Conservation (phyloP, 805 yeast genomes). For the Candida wancherniae region DNA sequence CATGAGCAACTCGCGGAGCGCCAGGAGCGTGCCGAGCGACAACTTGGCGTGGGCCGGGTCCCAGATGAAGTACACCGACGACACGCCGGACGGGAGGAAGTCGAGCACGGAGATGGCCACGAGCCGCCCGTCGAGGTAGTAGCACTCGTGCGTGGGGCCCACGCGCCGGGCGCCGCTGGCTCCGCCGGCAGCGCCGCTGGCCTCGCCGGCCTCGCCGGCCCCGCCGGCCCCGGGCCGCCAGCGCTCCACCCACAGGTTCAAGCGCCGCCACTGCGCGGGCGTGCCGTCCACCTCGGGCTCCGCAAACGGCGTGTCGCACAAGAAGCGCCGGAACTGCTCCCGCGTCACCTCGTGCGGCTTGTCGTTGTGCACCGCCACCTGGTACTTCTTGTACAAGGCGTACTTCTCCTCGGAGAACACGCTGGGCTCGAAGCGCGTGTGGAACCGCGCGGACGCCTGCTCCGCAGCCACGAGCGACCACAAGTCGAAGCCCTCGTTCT, state of each 20-base stretch:
- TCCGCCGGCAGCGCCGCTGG: neutral
- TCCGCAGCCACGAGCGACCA: conserved; percentile 38
- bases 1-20: conserved; percentile 62
- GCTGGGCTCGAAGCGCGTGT: conserved; percentile 51
- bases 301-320: conserved; percentile 65
- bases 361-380: conserved; percentile 66
- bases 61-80: conserved; percentile 86
- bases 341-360: conserved; percentile 39
- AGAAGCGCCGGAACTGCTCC: conserved; percentile 54
- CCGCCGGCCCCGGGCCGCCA: conserved; percentile 22
- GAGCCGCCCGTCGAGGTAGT: conserved; percentile 56
- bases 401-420: conserved; percentile 54
- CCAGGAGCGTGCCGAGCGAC: conserved; percentile 75
- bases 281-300: conserved; percentile 21
- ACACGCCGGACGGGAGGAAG: conserved; percentile 66
- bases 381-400: conserved; percentile 62
- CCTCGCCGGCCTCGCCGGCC: conserved; percentile 6
- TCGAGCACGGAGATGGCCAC: conserved; percentile 78
- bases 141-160: conserved; percentile 79
- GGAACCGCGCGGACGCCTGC: conserved; percentile 28
- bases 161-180: conserved; percentile 14
- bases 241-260: conserved; percentile 39
- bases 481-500: conserved; percentile 17
- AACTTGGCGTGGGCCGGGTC: conserved; percentile 70
- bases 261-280: conserved; percentile 31